Conservation (phyloP, 1,139 yeast species). For the Candida sp. region DNA sequence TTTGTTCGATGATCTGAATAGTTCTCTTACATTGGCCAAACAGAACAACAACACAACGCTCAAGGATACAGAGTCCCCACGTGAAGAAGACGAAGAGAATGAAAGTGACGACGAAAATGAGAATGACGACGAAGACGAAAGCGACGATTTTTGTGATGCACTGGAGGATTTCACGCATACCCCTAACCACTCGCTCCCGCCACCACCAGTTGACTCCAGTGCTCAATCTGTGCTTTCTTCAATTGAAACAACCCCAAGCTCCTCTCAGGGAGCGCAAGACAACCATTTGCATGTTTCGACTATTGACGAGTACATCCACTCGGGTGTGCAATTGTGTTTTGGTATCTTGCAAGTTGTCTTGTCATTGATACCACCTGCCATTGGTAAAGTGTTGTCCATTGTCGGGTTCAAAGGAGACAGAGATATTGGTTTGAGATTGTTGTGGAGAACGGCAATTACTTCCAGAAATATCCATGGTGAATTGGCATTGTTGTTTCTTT, state of each 20-base stretch:
- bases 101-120: slow-evolving; percentile 17
- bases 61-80: not conserved
- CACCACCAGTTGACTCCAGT: slow-evolving; percentile 7
- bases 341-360: slow-evolving; percentile 92
- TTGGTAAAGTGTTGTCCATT: slow-evolving; percentile 85
- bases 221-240: slow-evolving; percentile 18
- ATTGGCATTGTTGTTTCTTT: slow-evolving; percentile 77
- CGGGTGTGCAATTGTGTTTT: slow-evolving; percentile 91
- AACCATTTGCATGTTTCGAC: slow-evolving; percentile 57
- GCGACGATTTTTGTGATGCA: slow-evolving; percentile 42
- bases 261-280: slow-evolving; percentile 11
- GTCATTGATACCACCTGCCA: slow-evolving; percentile 89
- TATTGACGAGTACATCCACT: slow-evolving; percentile 87
- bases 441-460: slow-evolving; percentile 82
- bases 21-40: slow-evolving; percentile 22
- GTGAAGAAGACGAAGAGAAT: slow-evolving; percentile 9
- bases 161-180: slow-evolving; percentile 21
- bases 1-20: slow-evolving; percentile 21
- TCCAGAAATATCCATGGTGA: slow-evolving; percentile 92
- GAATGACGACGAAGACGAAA: slow-evolving; percentile 22
- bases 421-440: slow-evolving; percentile 78
- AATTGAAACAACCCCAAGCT: slow-evolving; percentile 14
- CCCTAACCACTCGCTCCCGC: not conserved
- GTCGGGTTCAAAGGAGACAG: slow-evolving; percentile 92
- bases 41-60: slow-evolving; percentile 9